Base-by-base conservation (phyloP, 495 filamentous ascomycete genomes). In the Talaromyces adpressus region DNA sequence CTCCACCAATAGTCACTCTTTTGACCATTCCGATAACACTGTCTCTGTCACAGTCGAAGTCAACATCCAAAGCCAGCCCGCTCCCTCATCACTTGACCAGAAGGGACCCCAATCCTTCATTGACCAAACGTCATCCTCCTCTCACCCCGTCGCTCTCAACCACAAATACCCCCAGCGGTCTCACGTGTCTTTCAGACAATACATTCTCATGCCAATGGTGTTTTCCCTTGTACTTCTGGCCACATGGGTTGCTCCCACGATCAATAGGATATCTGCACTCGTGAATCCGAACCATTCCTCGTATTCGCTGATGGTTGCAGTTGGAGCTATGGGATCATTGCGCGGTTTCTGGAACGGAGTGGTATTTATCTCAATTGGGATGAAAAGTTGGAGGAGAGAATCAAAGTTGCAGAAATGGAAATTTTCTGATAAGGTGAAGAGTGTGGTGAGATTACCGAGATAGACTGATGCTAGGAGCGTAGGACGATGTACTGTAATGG, bases 271-370 rank as follows among this genome's bases (percentile, higher is more conserved):
- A 4, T 69, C 71, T 0, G 64, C 74, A 3, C 78, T 82, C 57
- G 63, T 75, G n/a, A 56, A 73, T 59, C 76, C 72, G 0, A 52
- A 62, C 2, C 67, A 70, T 16, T 60, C 63, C 27, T 75, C 74
- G 2, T 77, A 73, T 36, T 67, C 74, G n/a, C 70, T 82, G 3
- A 60, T 78, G 18, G 30, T 81, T 0, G 66, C 70, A 20, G 78
- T 80, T 11, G 78, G 72, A 45, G 67, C 68, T 6, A 70, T 75
- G 39, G 75, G 77, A 6, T 77, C 77, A 0, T 64, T 82, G 49
- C 68, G 78, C 1, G 79, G 79, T 8, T 80, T 82, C 53, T 82
- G 78, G 78, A 82, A 82, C 62, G 77, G 76, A 0, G 63, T 81
- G 4, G 75, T 82, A 1, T 82, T 78, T 62, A 65, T 79, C 9